Base-by-base conservation (phyloP, 306 rosid species). In the Pueraria montana region DNA sequence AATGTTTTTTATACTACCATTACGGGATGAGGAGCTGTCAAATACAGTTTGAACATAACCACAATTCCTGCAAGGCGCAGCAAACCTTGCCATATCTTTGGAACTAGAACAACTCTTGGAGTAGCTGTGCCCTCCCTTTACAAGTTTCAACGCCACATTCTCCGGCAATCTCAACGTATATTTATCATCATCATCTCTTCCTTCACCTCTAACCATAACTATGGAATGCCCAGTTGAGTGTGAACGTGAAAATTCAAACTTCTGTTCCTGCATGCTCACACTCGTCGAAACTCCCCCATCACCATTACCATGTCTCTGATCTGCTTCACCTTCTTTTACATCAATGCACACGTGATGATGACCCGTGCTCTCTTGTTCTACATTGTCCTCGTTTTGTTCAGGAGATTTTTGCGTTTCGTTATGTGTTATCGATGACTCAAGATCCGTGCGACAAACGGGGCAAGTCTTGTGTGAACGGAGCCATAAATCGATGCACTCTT, bases 151-250 rank as follows among this genome's bases (percentile, higher is more conserved):
- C 30, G 32, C 80, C 16, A 84, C 79, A 46, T 84, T 48, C 10
- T 93, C 89, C 0, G 85, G 89, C 61, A 93, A 79, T 83, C 82
- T 89, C 82, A 93, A 82, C 10, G 72, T 91, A 38, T 89, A 82
- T 34, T 81, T 86, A 69, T 88, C 69, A 17, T 36, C 74, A 3
- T 16, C 88, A 16, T 16, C 8, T n/a, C n/a, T 10, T 21, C 72
- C 79, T 8, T 17, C 66, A 18, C 7, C 73, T 84, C 84, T 85
- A 20, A 55, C 76, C 73, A 80, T 76, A 71, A 86, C 82, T 14
- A 90, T 80, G 0, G 97, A 93, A 83, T 91, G 96, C 17, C 97
- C 96, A 0, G 97, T 93, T 0, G 96, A 87, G 42, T 93, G 94
- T 8, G 94, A 87, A 79, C 93, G 77, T 0, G 79, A 17, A 75